Percentiles rank a stretch among this genome's conserved stretches.
These are phyloP conservation scores for Staphylotrichum longicolle DNA, from an alignment of 495 filamentous ascomycete genomes.

Conservation along the genomic window DNA sequence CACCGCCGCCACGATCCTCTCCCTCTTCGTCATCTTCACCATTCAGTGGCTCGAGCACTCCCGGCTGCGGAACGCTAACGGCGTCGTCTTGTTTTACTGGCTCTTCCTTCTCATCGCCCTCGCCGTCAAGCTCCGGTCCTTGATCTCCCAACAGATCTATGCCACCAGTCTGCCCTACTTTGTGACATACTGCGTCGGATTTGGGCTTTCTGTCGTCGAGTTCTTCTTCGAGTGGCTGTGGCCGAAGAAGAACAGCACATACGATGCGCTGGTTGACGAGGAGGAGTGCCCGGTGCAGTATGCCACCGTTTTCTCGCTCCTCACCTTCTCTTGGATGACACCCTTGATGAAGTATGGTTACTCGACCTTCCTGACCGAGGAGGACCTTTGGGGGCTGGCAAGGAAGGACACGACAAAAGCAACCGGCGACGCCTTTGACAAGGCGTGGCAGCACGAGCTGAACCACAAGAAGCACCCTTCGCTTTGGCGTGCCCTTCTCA, in stretches of 20 bases:
- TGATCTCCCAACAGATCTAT: conserved; percentile 74
- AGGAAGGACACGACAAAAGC: conserved; percentile 71
- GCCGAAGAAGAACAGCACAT: conserved; percentile 80
- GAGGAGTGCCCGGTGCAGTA: conserved; percentile 95
- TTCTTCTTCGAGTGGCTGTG: conserved; percentile 87
- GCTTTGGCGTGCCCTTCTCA: conserved; percentile 89
- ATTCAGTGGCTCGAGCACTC: conserved; percentile 93
- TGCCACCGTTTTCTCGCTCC: conserved; percentile 86
- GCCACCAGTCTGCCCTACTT: conserved; percentile 69
- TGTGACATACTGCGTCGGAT: conserved; percentile 68
- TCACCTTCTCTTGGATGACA: conserved; percentile 99
- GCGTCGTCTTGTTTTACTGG: conserved; percentile 96
- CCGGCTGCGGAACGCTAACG: conserved; percentile 84
- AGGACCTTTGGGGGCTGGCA: conserved; percentile 93
- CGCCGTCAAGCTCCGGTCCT: conserved; percentile 82
- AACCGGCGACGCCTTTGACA: conserved; percentile 65
- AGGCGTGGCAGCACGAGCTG: conserved; percentile 75
- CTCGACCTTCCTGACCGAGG: conserved; percentile 85
- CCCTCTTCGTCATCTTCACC: conserved; percentile 73
- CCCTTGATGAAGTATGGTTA: conserved; percentile 97
- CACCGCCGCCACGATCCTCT: conserved; percentile 71
- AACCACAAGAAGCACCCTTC: conserved; percentile 68
- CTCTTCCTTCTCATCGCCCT: conserved; percentile 79
- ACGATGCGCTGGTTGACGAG: conserved; percentile 76
- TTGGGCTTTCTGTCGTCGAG: conserved; percentile 69